These are phyloP conservation scores for Paspalum notatum DNA, from an alignment of 176 grass and related monocot genomes.

Conservation along the genomic window DNA sequence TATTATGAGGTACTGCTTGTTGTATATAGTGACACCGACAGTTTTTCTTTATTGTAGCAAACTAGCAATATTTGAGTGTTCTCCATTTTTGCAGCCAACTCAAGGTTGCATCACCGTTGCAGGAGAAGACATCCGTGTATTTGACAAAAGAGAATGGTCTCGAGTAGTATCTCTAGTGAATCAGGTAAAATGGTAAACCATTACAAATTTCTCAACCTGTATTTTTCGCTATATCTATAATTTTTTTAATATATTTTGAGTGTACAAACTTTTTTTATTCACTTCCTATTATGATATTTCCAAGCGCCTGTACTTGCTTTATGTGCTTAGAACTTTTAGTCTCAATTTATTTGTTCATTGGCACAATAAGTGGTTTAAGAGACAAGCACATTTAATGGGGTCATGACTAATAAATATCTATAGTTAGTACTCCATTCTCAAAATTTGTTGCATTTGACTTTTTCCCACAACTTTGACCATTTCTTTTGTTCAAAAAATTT, in stretches of 20 bases:
- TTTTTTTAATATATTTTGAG: background rate
- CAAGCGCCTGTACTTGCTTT: background rate
- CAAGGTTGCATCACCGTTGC: constrained; percentile 81
- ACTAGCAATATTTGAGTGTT: constrained; percentile 37
- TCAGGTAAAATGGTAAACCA: constrained; percentile 77
- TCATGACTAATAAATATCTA: too few species aligned
- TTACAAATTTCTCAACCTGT: background rate
- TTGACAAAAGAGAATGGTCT: constrained; percentile 99
- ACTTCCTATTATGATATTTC: background rate
- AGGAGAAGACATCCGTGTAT: constrained; percentile 92
- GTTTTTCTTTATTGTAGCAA: constrained; percentile 24
- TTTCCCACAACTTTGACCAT: too few species aligned
- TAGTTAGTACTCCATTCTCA: too few species aligned
- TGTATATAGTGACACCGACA: constrained; percentile 29
- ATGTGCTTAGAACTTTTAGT: background rate
- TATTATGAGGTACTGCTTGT: constrained; percentile 80
- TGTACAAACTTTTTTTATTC: background rate
- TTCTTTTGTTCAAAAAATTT: too few species aligned
- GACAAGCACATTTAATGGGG: background rate
- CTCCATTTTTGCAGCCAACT: constrained; percentile 69
- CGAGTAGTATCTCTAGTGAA: constrained; percentile 85
- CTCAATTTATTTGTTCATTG: background rate
- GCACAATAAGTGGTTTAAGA: background rate
- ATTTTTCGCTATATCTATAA: background rate
- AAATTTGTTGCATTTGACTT: too few species aligned